phyloP scores from a whole-genome alignment of 768 basidiomycete genomes.

The Chalciporus sphaerocephalus region DNA sequence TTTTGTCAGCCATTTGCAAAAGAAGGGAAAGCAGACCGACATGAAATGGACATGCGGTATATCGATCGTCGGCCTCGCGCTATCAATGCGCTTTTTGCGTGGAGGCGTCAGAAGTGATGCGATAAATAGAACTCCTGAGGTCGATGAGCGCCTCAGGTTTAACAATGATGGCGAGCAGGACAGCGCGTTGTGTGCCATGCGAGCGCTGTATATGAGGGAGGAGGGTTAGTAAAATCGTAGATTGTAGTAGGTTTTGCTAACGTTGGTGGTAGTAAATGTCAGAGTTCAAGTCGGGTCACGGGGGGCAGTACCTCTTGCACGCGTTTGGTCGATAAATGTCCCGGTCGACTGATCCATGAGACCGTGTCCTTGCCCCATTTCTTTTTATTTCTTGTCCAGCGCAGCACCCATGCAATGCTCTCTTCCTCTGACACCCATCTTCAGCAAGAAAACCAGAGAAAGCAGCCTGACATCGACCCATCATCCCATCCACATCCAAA shows the following conservation, averaged over 20 bases:
- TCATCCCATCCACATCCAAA: slow-evolving; percentile 2
- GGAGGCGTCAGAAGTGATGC: slow-evolving; percentile 7
- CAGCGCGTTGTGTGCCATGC: not conserved
- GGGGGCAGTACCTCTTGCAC: not conserved
- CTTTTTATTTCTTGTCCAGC: slow-evolving; percentile 5
- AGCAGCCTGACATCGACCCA: slow-evolving; percentile 3
- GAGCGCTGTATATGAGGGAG: not conserved
- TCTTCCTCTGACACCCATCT: slow-evolving; percentile 17
- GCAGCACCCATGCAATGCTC: slow-evolving; percentile 14
- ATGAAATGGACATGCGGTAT: not conserved
- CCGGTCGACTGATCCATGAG: slow-evolving; percentile 3
- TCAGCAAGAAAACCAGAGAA: not conserved
- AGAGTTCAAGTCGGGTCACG: not conserved
- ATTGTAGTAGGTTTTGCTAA: no score
- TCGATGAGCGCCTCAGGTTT: not conserved
- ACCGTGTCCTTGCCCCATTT: not conserved
- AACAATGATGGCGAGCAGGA: not conserved
- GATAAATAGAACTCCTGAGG: slow-evolving; percentile 1
- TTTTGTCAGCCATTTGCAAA: slow-evolving; percentile 4
- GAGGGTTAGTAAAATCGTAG: not conserved
- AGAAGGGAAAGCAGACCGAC: not conserved
- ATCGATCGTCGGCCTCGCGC: slow-evolving; percentile 19
- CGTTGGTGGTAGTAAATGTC: not conserved
- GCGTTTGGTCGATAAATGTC: slow-evolving; percentile 7
- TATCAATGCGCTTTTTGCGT: slow-evolving; percentile 5